These are phyloP conservation scores for Tetrastigma voinierianum DNA, from an alignment of 164 flowering plant genomes.

Conservation along the genomic window DNA sequence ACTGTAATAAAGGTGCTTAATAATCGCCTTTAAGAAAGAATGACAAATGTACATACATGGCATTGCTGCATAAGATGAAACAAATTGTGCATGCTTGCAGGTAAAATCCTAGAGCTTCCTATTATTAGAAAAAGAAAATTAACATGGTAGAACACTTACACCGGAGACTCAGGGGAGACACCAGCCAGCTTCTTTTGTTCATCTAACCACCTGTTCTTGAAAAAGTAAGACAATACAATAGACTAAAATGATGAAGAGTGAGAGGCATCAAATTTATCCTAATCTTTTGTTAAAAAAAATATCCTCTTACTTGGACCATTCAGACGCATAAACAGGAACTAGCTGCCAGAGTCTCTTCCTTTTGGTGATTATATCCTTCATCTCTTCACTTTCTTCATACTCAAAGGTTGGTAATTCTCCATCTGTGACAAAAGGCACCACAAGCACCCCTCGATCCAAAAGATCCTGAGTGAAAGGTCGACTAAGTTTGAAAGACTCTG, in stretches of 20 bases:
- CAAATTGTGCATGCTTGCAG: background rate
- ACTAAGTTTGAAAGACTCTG: conserved; percentile 59
- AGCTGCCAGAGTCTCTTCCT: conserved; percentile 90
- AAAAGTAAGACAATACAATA: background rate
- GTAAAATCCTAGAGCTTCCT: background rate
- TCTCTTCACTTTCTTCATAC: conserved; percentile 61
- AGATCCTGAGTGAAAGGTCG: conserved; percentile 64
- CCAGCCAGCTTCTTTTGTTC: conserved; percentile 88
- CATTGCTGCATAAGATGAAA: background rate
- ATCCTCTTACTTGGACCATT: conserved; percentile 88
- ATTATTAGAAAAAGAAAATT: background rate
- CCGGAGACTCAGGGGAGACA: conserved; percentile 82
- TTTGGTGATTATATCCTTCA: conserved; percentile 31
- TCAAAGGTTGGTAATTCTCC: conserved; percentile 62
- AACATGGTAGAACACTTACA: conserved; percentile 51
- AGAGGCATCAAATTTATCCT: background rate
- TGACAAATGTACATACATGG: background rate
- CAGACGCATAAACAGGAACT: conserved; percentile 53
- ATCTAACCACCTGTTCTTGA: conserved; percentile 76
- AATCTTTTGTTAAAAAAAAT: background rate
- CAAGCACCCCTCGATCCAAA: conserved; percentile 82
- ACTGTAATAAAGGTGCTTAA: background rate
- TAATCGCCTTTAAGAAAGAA: background rate
- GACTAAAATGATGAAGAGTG: conserved; percentile 2
- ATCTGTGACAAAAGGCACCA: conserved; percentile 77